Percentiles rank a stretch among this genome's conserved stretches.
Evolutionary conservation across 2,329 filamentous ascomycete genomes (phyloP).

Genomic region (Ceratocystis harringtonii): DNA sequence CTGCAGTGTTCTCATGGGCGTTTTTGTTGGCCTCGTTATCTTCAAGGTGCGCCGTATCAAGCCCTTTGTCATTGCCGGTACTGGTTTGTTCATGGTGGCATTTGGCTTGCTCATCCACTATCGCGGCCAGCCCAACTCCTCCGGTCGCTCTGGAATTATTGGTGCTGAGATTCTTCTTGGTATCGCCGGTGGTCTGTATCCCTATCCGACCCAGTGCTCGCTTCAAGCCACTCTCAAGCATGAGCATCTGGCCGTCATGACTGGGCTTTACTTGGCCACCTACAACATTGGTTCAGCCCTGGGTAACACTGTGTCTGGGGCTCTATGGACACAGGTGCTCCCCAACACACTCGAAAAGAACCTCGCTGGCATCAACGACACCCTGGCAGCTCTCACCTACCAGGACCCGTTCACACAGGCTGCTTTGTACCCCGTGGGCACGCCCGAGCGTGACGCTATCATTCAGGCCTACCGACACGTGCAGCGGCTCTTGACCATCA

Average conservation of each 20-base stretch:
- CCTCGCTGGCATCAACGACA: constrained; percentile 25
- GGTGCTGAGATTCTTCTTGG: constrained; percentile 48
- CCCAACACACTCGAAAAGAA: constrained; percentile 31
- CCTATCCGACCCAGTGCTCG: constrained; percentile 34
- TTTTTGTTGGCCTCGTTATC: constrained; percentile 41
- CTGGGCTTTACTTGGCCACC: constrained; percentile 45
- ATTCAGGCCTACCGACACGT: constrained; percentile 32
- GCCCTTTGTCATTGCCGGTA: constrained; percentile 46
- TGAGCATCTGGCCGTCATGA: constrained; percentile 47
- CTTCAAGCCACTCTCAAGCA: constrained; percentile 30
- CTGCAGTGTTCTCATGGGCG: constrained; percentile 41
- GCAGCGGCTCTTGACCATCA: constrained; percentile 33
- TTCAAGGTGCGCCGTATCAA: constrained; percentile 45
- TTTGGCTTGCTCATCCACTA: constrained; percentile 50
- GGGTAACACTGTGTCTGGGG: constrained; percentile 44
- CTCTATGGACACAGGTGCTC: constrained; percentile 46
- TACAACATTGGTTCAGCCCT: constrained; percentile 49
- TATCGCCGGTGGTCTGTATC: constrained; percentile 48
- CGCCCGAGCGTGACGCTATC: constrained; percentile 30
- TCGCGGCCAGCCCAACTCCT: constrained; percentile 35
- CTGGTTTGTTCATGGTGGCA: constrained; percentile 45
- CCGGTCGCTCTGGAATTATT: constrained; percentile 41
- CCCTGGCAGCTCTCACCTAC: constrained; percentile 26
- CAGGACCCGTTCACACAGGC: constrained; percentile 25
- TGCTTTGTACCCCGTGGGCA: constrained; percentile 28